These are phyloP conservation scores for Lipomyces orientalis DNA, from an alignment of 805 yeast genomes.

Conservation along the genomic window DNA sequence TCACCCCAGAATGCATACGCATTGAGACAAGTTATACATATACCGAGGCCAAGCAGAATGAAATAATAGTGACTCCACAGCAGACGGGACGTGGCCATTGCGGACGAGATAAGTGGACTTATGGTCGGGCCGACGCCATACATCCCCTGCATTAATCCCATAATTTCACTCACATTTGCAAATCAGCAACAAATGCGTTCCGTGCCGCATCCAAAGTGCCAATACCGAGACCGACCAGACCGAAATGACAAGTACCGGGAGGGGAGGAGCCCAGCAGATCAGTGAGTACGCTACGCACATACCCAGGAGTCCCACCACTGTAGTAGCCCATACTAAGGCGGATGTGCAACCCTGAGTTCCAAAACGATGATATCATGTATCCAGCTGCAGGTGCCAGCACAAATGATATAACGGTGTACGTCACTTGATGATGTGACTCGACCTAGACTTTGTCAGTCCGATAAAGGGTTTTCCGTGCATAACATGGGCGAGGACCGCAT, in stretches of 20 bases:
- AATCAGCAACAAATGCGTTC: conserved; percentile 57
- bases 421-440: conserved; percentile 55
- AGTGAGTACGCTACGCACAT: conserved; percentile 53
- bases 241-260: conserved; percentile 57
- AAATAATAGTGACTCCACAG: conserved; percentile 60
- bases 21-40: conserved; percentile 46
- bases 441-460: conserved; percentile 46
- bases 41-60: conserved; percentile 53
- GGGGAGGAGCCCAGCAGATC: conserved; percentile 55
- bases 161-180: conserved; percentile 62
- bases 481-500: neutral
- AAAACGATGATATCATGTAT: conserved; percentile 57
- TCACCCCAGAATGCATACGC: conserved; percentile 53
- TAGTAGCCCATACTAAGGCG: conserved; percentile 50
- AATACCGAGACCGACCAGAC: conserved; percentile 61
- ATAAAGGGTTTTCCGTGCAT: too few relatives aligned
- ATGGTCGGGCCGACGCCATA: conserved; percentile 77
- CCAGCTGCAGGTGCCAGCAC: conserved; percentile 61
- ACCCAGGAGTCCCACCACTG: conserved; percentile 49
- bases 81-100: conserved; percentile 57
- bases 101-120: conserved; percentile 70
- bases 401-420: conserved; percentile 60
- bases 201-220: conserved; percentile 58
- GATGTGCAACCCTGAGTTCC: conserved; percentile 52
- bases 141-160: conserved; percentile 69